Evolutionary conservation across 331 rosid species (phyloP).

Genomic region (Phaseolus coccineus): DNA sequence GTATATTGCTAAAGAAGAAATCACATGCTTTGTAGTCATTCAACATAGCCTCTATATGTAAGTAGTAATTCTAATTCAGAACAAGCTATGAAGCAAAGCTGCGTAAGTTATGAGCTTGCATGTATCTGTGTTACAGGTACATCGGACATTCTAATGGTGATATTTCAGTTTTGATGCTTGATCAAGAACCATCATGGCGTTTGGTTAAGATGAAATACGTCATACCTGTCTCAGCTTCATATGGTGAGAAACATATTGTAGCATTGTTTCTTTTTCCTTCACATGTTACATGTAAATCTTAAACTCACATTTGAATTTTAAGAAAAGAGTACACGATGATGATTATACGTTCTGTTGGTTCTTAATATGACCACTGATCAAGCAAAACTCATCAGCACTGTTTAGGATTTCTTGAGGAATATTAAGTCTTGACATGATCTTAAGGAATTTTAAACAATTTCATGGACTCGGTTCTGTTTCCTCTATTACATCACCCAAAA

Average conservation of each 20-base stretch:
- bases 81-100: slow-evolving; percentile 13
- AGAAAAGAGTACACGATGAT: slow-evolving; percentile 1
- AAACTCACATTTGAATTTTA: background rate
- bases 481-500: background rate
- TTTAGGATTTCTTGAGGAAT: slow-evolving; percentile 4
- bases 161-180: slow-evolving; percentile 78
- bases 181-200: slow-evolving; percentile 65
- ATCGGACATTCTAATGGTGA: slow-evolving; percentile 79
- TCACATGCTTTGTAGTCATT: slow-evolving; percentile 68
- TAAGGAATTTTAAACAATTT: slow-evolving; percentile 13
- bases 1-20: slow-evolving; percentile 59
- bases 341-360: background rate
- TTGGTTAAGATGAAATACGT: slow-evolving; percentile 68
- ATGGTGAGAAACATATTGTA: slow-evolving; percentile 60
- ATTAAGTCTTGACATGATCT: slow-evolving; percentile 11
- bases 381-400: slow-evolving; percentile 5
- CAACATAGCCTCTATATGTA: slow-evolving; percentile 71
- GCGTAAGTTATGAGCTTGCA: slow-evolving; percentile 22
- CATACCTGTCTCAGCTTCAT: slow-evolving; percentile 76
- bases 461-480: slow-evolving; percentile 4
- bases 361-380: background rate
- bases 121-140: slow-evolving; percentile 59
- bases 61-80: slow-evolving; percentile 47
- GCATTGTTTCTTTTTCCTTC: background rate
- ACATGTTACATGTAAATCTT: background rate